Evolutionary conservation across 1,284 basidiomycete genomes (phyloP).

Genomic region (Gastroboletus turbinatus): DNA sequence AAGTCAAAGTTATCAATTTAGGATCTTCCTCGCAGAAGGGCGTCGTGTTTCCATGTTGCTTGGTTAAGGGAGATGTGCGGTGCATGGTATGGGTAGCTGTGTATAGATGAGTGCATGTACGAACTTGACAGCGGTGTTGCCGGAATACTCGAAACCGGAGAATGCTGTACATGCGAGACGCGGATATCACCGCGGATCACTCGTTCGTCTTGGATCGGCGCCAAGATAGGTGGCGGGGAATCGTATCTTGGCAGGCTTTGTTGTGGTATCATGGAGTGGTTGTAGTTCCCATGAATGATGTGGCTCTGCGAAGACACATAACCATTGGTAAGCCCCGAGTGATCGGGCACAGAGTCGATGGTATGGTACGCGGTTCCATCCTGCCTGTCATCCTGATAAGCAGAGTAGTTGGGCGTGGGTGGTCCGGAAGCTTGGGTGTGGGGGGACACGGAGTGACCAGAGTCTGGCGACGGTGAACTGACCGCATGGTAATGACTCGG

Average conservation of each 20-base stretch:
- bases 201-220: slow-evolving; percentile 52
- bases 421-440: slow-evolving; percentile 47
- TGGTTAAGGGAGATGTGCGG: slow-evolving; percentile 32
- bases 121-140: slow-evolving; percentile 29
- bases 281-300: slow-evolving; percentile 34
- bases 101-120: slow-evolving; percentile 42
- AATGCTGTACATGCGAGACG: slow-evolving; percentile 34
- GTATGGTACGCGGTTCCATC: slow-evolving; percentile 33
- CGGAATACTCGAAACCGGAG: slow-evolving; percentile 34
- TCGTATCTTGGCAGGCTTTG: slow-evolving; percentile 40
- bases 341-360: slow-evolving; percentile 31
- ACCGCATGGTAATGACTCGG: slow-evolving; percentile 39
- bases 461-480: slow-evolving; percentile 35
- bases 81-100: slow-evolving; percentile 39
- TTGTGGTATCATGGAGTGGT: slow-evolving; percentile 31
- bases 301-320: slow-evolving; percentile 36
- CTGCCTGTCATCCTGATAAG: slow-evolving; percentile 45
- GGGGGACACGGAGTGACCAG: slow-evolving; percentile 47
- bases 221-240: slow-evolving; percentile 53
- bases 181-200: slow-evolving; percentile 38
- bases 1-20: slow-evolving; percentile 7
- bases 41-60: slow-evolving; percentile 30
- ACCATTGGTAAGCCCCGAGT: slow-evolving; percentile 26
- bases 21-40: slow-evolving; percentile 32
- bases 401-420: slow-evolving; percentile 47